Conservation (phyloP, 2,329 filamentous ascomycete species). For the Fusarium protoensiforme region DNA sequence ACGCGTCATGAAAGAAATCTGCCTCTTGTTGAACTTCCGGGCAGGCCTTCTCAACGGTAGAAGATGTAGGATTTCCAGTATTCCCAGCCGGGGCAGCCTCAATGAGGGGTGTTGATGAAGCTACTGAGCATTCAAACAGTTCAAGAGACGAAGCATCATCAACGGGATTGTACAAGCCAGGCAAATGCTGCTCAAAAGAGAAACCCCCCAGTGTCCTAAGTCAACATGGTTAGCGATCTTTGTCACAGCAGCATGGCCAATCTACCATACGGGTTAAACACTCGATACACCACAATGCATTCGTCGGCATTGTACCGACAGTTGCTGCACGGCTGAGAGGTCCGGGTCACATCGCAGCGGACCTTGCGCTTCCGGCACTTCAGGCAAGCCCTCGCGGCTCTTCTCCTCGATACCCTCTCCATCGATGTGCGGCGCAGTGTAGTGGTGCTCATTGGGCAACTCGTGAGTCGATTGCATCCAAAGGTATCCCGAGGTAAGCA, state of each 20-base stretch:
- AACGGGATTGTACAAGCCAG: not conserved
- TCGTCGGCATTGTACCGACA: not conserved
- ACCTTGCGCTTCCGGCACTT: constrained; percentile 2
- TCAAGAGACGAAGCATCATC: not conserved
- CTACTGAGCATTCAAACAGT: not conserved
- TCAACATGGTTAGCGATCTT: not conserved
- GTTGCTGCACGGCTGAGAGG: constrained; percentile 3
- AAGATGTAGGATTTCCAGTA: not conserved
- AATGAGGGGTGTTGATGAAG: not conserved
- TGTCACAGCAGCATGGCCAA: not conserved
- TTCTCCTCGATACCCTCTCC: not conserved
- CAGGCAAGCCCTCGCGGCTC: not conserved
- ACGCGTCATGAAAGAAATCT: not conserved
- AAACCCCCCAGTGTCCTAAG: not conserved
- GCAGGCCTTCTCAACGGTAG: not conserved
- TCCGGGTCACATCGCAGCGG: constrained; percentile 1
- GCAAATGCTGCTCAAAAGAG: not conserved
- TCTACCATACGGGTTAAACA: not conserved
- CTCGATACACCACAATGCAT: not conserved
- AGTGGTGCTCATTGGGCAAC: not conserved
- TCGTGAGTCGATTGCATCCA: not conserved
- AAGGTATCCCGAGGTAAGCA: not conserved
- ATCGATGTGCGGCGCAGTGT: not conserved
- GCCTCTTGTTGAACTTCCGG: not conserved
- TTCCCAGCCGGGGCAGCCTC: not conserved